Percentiles rank a stretch among this genome's conserved stretches.
Evolutionary conservation across 306 rosid genomes (phyloP).

Genomic region (Citrullus mucosospermus): DNA sequence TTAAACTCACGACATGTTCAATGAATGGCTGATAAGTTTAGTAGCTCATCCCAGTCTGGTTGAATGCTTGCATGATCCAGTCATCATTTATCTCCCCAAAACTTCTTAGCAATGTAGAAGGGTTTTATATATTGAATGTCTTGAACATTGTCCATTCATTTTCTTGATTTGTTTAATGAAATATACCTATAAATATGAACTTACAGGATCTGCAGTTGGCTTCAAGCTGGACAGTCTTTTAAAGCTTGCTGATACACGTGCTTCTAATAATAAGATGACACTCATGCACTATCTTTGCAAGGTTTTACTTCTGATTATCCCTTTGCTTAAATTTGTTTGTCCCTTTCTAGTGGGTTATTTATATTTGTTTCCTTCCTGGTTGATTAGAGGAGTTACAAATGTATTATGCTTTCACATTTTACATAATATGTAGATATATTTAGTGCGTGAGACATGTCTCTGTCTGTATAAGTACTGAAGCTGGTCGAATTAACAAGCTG

Average conservation of each 20-base stretch:
- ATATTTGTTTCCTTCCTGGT: neutral
- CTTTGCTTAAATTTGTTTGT: conserved; percentile 9
- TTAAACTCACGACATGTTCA: neutral
- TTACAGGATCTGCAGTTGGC: conserved; percentile 89
- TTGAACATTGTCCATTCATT: neutral
- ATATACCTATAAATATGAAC: neutral
- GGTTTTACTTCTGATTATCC: conserved; percentile 29
- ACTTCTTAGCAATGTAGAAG: neutral
- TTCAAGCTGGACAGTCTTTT: conserved; percentile 95
- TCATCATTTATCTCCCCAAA: neutral
- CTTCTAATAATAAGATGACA: conserved; percentile 81
- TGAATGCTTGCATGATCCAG: neutral
- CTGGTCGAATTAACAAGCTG: neutral
- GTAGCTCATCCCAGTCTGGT: neutral
- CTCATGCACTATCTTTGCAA: conserved; percentile 98
- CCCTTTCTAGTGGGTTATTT: conserved; percentile 7
- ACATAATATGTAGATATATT: neutral
- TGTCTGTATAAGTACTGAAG: neutral
- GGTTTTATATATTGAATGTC: neutral
- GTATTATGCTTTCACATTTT: neutral
- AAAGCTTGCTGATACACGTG: conserved; percentile 92
- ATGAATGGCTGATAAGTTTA: neutral
- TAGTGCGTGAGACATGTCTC: neutral
- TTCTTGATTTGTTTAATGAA: neutral
- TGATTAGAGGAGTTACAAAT: neutral